Evolutionary conservation across 306 rosid genomes (phyloP).

Genomic region (Cucurbita argyrosperma): DNA sequence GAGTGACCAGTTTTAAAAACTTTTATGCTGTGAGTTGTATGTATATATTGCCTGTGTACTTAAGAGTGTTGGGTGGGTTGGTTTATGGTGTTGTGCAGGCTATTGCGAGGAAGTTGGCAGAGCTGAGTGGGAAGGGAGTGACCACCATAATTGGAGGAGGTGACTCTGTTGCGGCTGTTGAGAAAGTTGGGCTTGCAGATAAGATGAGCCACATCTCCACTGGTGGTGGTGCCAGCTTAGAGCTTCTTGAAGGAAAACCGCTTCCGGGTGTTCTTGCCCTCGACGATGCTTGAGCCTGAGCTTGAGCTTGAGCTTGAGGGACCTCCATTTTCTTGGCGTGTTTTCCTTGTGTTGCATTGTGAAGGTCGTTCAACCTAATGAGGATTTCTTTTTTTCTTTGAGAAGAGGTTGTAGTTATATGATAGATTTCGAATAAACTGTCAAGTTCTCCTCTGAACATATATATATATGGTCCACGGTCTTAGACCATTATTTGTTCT

Average conservation of each 20-base stretch:
- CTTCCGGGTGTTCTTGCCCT: conserved; percentile 97
- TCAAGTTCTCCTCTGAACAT: background rate
- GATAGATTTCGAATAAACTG: background rate
- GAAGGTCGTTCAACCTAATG: background rate
- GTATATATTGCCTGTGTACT: background rate
- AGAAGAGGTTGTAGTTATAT: background rate
- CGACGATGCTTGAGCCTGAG: conserved; percentile 44
- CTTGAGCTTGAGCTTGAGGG: conserved; percentile 2
- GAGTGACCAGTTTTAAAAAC: background rate
- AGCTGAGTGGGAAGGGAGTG: conserved; percentile 75
- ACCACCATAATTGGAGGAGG: conserved; percentile 96
- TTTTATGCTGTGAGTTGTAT: background rate
- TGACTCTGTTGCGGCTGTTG: conserved; percentile 94
- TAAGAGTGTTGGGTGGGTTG: background rate
- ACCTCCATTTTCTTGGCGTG: background rate
- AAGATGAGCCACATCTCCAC: conserved; percentile 98
- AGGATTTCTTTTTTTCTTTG: background rate
- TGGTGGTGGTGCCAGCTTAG: conserved; percentile 98
- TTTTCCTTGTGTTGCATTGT: background rate
- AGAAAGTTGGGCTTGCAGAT: conserved; percentile 81
- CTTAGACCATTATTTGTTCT: background rate
- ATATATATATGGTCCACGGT: background rate
- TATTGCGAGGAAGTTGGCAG: conserved; percentile 76
- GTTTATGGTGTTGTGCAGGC: conserved; percentile 28
- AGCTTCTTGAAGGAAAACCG: conserved; percentile 90